Evolutionary conservation across 148 eudicot genomes (phyloP), one percentile per base, ranked within the genome.

Genomic region (Vaccinium macrocarpon): DNA sequence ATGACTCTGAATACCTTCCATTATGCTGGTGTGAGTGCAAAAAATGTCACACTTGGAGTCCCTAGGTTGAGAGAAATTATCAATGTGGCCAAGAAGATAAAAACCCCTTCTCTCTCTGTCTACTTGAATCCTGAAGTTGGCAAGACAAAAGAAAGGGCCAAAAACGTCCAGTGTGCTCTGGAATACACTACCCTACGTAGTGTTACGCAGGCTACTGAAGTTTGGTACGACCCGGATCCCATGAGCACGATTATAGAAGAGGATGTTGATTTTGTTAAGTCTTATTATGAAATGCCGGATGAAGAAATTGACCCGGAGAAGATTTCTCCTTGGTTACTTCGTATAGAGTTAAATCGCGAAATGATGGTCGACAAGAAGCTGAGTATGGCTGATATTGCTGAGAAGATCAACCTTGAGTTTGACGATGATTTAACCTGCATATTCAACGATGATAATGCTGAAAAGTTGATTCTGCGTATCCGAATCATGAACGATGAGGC

Each of bases 11-110:
- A 97, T 82, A 97, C 99, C 56, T 97, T 97, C 85, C 99, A 97
- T 75, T 97, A 92, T 93, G 98, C 99, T 92, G 99, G 99, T 93
- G 99, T 97, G 79, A 97, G 99, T 93, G 99, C 99, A 49, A 97
- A 97, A 92, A 97, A 97, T 90, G 99, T 97, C 85, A 97, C 99
- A 82, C 92, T 97, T 70, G 99, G 99, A 83, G 99, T 97, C 85
- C 99, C 99, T 14, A 87, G 99, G 91, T 92, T 97, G 95, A 93
- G 98, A 86, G 99, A 97, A 84, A 97, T 97, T 73, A 95, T 97
- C 83, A 97, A 97, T 80, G 99, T 97, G 85, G 99, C 99, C 81
- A 97, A 97, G 85, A 97, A 95, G 87, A 97, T 95, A 16, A 97
- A 97, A 86, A 97, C 99, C 52, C 99, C 99, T 61, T 97, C 99